A percentile compares a stretch with the other conserved stretches of the same genome.
phyloP scores from a whole-genome alignment of 148 eudicot species.

The Beta vulgaris region DNA sequence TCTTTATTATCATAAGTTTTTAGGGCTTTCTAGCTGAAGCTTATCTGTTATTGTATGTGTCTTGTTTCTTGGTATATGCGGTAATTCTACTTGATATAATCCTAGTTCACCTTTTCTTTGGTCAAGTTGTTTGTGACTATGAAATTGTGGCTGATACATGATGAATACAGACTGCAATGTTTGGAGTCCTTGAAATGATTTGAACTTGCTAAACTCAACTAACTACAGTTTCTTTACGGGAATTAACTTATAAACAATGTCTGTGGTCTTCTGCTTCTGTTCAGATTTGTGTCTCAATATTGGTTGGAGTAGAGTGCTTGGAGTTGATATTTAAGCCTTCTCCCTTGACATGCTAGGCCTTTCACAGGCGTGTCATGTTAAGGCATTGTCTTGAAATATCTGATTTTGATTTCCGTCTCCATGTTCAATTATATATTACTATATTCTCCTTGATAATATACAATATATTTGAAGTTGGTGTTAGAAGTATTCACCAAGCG shows the following conservation, averaged over 20 bases:
- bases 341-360: neutral
- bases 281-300: neutral
- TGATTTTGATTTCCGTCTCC: no score
- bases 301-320: neutral
- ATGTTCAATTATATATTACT: no score
- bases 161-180: neutral
- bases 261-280: neutral
- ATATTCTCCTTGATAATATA: neutral
- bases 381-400: neutral
- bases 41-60: neutral
- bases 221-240: neutral
- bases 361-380: neutral
- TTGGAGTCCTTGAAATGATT: neutral
- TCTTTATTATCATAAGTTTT: neutral
- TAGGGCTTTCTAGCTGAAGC: neutral
- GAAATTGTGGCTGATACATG: neutral
- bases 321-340: neutral
- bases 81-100: neutral
- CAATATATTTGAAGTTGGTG: neutral
- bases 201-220: neutral
- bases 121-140: neutral
- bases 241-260: neutral
- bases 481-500: no score
- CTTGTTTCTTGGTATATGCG: neutral
- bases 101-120: neutral